Conservation (phyloP, 192 early-diverging fungal species). For the Diversispora epigaea region DNA sequence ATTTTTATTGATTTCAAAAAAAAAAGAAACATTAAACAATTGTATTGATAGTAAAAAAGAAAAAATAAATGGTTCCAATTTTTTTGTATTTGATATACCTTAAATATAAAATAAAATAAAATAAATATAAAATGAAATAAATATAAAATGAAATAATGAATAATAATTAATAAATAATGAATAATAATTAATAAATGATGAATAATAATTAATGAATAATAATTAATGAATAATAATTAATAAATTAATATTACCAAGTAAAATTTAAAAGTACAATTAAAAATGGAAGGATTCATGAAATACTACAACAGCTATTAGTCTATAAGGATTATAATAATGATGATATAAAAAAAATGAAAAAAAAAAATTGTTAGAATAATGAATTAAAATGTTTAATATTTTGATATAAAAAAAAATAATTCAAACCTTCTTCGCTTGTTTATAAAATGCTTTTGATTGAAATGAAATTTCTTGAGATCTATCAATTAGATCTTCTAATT, state of each 20-base stretch:
- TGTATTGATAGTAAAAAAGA: too few relatives aligned
- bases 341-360: not conserved
- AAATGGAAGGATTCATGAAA: slow-evolving; percentile 1
- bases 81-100: too few relatives aligned
- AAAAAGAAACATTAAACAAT: too few relatives aligned
- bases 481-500: slow-evolving; percentile 84
- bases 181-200: too few relatives aligned
- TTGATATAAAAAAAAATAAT: not conserved
- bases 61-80: too few relatives aligned
- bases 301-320: slow-evolving; percentile 31
- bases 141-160: too few relatives aligned
- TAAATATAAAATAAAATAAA: too few relatives aligned
- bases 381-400: not conserved
- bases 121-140: too few relatives aligned
- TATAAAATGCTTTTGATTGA: slow-evolving; percentile 96
- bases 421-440: slow-evolving; percentile 84
- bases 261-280: not conserved
- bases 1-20: too few relatives aligned
- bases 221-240: not conserved
- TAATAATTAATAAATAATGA: too few relatives aligned
- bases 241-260: not conserved
- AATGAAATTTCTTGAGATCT: slow-evolving; percentile 78
- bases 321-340: not conserved
- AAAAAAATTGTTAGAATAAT: not conserved
- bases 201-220: too few relatives aligned